Conservation (phyloP, 1,284 basidiomycete species). For the Boletus smithii region DNA sequence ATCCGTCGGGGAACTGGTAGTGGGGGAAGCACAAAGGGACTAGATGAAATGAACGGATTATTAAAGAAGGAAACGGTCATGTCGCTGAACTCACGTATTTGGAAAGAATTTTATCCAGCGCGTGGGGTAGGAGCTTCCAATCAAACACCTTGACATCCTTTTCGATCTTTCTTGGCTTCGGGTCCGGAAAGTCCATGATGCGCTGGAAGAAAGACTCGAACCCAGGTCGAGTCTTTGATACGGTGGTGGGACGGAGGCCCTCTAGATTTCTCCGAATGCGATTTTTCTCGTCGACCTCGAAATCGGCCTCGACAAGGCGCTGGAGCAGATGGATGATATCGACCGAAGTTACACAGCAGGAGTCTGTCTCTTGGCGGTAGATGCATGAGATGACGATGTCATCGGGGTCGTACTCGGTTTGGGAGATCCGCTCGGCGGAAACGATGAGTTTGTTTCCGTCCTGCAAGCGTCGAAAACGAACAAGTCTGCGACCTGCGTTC, state of each 20-base stretch:
- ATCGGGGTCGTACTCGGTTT: slow-evolving; percentile 53
- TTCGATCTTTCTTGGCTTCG: slow-evolving; percentile 94
- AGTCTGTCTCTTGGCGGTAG: slow-evolving; percentile 73
- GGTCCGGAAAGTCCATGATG: slow-evolving; percentile 94
- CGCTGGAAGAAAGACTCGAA: slow-evolving; percentile 86
- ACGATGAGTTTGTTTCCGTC: slow-evolving; percentile 60
- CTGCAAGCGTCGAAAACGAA: slow-evolving; percentile 63
- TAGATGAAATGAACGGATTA: slow-evolving; percentile 22
- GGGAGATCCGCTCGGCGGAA: slow-evolving; percentile 58
- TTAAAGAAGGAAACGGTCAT: background rate
- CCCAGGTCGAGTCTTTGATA: slow-evolving; percentile 81
- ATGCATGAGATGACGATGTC: slow-evolving; percentile 86
- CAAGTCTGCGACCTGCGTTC: slow-evolving; percentile 61
- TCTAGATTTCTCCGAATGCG: slow-evolving; percentile 92
- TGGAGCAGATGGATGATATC: slow-evolving; percentile 94
- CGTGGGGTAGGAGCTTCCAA: slow-evolving; percentile 80
- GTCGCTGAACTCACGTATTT: slow-evolving; percentile 76
- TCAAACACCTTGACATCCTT: slow-evolving; percentile 97
- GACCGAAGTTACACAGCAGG: slow-evolving; percentile 90
- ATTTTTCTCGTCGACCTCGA: slow-evolving; percentile 95
- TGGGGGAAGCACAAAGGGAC: slow-evolving; percentile 42
- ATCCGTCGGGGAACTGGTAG: slow-evolving; percentile 7
- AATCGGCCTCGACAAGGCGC: slow-evolving; percentile 77
- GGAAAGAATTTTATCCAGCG: slow-evolving; percentile 87
- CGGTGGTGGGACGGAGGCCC: slow-evolving; percentile 86